phyloP scores from a whole-genome alignment of 768 basidiomycete species.

The Suillus subalutaceus region DNA sequence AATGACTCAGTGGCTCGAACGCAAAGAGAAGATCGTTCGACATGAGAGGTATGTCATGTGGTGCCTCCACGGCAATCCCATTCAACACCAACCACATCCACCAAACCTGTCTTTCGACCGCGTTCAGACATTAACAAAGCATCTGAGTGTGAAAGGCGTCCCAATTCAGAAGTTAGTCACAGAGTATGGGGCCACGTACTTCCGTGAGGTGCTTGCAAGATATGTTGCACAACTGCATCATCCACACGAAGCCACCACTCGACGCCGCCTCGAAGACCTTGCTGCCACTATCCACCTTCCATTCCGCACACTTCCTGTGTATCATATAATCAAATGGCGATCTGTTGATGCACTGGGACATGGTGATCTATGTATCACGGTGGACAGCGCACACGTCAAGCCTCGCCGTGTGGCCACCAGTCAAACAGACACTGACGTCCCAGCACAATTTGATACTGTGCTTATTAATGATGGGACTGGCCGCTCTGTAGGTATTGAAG shows the following conservation, averaged over 20 bases:
- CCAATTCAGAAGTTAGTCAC: not conserved
- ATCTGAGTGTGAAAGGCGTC: not conserved
- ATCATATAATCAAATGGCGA: not conserved
- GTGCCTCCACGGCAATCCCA: not conserved
- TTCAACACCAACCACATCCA: not conserved
- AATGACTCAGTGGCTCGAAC: not conserved
- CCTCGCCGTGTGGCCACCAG: too few species aligned
- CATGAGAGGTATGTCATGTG: slow-evolving; percentile 1
- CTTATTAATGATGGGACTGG: too few species aligned
- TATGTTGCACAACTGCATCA: not conserved
- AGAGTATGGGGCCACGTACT: not conserved
- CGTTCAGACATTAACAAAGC: not conserved
- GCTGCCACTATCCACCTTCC: not conserved
- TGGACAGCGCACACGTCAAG: not conserved
- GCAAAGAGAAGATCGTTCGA: not conserved
- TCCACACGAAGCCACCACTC: not conserved
- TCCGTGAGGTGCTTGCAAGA: not conserved
- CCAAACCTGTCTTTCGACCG: not conserved
- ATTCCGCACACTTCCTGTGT: not conserved
- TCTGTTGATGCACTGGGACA: not conserved
- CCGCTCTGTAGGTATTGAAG: too few species aligned
- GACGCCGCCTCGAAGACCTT: not conserved
- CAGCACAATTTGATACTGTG: too few species aligned
- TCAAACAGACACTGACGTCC: too few species aligned
- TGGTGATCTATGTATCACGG: not conserved